Evolutionary conservation across 441 rosid species (phyloP).

Genomic region (Populus hybrid): DNA sequence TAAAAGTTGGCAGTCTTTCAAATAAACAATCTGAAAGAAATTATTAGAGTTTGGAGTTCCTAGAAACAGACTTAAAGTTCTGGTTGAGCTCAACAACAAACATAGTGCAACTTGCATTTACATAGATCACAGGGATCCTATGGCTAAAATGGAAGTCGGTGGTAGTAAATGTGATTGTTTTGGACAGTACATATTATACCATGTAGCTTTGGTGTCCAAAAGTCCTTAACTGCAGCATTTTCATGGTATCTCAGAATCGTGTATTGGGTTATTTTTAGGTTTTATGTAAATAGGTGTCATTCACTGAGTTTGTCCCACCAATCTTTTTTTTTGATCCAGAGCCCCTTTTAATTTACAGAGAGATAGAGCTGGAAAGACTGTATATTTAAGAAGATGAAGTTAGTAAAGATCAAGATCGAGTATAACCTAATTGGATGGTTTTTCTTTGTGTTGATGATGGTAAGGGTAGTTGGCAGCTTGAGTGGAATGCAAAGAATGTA

Average conservation of each 20-base stretch:
- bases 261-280: background rate
- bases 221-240: background rate
- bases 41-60: background rate
- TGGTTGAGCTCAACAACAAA: background rate
- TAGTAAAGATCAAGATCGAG: background rate
- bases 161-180: background rate
- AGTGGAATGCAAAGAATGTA: background rate
- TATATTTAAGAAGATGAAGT: background rate
- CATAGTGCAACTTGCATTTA: background rate
- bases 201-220: constrained; percentile 2
- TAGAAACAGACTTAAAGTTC: background rate
- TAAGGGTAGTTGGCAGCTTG: background rate
- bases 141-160: background rate
- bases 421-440: background rate
- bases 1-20: background rate
- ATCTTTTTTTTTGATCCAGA: background rate
- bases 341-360: background rate
- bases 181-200: background rate
- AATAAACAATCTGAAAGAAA: background rate
- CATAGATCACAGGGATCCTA: background rate
- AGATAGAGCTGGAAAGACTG: background rate
- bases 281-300: background rate
- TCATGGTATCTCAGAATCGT: background rate
- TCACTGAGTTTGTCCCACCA: background rate
- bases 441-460: background rate